phyloP scores from a whole-genome alignment of 345 rosid species.

The Corchorus capsularis region DNA sequence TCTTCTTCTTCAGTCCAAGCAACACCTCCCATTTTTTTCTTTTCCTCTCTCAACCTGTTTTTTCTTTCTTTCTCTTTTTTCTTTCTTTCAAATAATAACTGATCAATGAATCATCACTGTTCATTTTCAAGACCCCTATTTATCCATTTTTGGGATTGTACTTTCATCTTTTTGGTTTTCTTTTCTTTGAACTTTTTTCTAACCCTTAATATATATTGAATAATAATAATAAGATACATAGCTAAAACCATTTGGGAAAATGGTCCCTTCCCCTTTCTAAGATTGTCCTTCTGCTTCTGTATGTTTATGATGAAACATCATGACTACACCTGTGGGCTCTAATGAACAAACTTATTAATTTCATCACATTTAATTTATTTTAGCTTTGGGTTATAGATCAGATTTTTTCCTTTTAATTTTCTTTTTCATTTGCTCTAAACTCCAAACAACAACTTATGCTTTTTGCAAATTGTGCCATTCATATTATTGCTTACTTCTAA shows the following conservation, averaged over 20 bases:
- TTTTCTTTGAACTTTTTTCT: neutral
- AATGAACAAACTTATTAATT: neutral
- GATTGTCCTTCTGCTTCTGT: slow-evolving; percentile 21
- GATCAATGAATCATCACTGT: slow-evolving; percentile 6
- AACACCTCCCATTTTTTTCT: slow-evolving; percentile 17
- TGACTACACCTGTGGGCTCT: slow-evolving; percentile 11
- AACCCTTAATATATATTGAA: neutral
- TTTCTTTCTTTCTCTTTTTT: neutral
- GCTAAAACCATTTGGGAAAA: slow-evolving; percentile 22
- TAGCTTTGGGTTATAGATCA: neutral
- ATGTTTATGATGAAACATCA: slow-evolving; percentile 25
- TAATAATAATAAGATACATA: neutral
- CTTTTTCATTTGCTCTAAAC: neutral
- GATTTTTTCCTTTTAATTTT: no score
- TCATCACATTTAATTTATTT: neutral
- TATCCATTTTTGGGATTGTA: slow-evolving; percentile 3
- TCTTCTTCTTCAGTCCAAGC: slow-evolving; percentile 58
- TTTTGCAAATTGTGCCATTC: neutral
- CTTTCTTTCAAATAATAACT: neutral
- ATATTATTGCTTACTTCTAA: no score
- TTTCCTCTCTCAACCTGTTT: neutral
- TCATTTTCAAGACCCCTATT: neutral
- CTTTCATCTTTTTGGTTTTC: neutral
- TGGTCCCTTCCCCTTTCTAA: slow-evolving; percentile 33
- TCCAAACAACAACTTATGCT: neutral